Evolutionary conservation across 2,329 filamentous ascomycete genomes (phyloP).

Genomic region (Calonectria hawksworthii): DNA sequence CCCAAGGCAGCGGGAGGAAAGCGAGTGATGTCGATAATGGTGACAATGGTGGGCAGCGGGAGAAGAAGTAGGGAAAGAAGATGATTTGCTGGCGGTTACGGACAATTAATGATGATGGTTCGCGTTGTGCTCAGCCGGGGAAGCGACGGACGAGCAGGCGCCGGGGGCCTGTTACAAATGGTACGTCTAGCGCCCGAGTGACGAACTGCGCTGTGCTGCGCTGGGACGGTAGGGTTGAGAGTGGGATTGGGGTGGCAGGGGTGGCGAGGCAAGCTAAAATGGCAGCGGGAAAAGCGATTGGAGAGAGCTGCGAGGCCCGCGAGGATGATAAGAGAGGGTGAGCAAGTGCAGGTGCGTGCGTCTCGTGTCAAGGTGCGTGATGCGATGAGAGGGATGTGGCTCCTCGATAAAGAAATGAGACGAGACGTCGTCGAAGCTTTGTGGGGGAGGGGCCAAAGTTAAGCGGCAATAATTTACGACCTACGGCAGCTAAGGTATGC

Average conservation of each 20-base stretch:
- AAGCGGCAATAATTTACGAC: slow-evolving; percentile 8
- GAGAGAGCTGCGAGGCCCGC: slow-evolving; percentile 9
- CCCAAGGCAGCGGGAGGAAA: slow-evolving; percentile 11
- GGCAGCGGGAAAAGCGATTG: slow-evolving; percentile 19
- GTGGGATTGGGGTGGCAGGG: slow-evolving; percentile 26
- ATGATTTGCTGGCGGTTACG: slow-evolving; percentile 1
- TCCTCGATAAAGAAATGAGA: slow-evolving; percentile 3
- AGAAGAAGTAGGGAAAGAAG: slow-evolving; percentile 1
- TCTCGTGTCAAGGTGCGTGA: slow-evolving; percentile 6
- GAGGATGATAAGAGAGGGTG: slow-evolving; percentile 16
- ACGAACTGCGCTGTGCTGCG: slow-evolving; percentile 25
- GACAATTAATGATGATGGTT: background rate
- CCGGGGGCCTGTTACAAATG: slow-evolving; percentile 21
- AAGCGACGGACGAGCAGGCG: slow-evolving; percentile 1
- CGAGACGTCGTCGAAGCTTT: slow-evolving; percentile 10
- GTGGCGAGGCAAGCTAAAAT: slow-evolving; percentile 3
- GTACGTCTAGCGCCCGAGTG: slow-evolving; percentile 16
- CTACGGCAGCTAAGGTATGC: slow-evolving; percentile 8
- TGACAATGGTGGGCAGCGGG: slow-evolving; percentile 11
- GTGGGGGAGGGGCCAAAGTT: slow-evolving; percentile 19
- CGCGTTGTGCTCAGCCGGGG: slow-evolving; percentile 19
- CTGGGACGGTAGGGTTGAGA: slow-evolving; percentile 8
- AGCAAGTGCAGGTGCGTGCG: slow-evolving; percentile 10
- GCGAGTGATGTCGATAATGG: background rate
- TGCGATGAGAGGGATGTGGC: slow-evolving; percentile 1